Conservation (phyloP, 1,284 basidiomycete genomes). For the Bjerkandera adusta region DNA sequence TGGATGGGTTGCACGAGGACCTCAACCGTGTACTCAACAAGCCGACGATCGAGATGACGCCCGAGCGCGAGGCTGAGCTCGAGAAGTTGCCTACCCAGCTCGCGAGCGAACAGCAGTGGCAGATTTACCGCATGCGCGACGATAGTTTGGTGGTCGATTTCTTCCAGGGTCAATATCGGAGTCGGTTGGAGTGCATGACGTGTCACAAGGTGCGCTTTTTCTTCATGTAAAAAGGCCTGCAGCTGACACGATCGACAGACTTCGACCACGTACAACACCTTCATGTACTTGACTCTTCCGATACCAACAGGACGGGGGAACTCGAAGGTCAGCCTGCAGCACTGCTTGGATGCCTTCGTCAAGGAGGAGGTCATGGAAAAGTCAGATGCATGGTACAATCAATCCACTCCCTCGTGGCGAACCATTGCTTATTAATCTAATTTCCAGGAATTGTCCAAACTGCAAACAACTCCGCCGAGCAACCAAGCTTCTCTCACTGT, state of each 20-base stretch:
- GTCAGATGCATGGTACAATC: slow-evolving; percentile 87
- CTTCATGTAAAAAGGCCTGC: neutral
- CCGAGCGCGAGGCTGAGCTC: slow-evolving; percentile 84
- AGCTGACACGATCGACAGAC: slow-evolving; percentile 55
- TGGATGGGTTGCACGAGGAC: slow-evolving; percentile 97
- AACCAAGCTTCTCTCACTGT: slow-evolving; percentile 82
- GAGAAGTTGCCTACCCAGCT: slow-evolving; percentile 86
- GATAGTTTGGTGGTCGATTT: slow-evolving; percentile 95
- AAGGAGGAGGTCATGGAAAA: slow-evolving; percentile 90
- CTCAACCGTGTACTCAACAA: slow-evolving; percentile 86
- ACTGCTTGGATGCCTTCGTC: slow-evolving; percentile 91
- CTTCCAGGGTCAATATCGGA: slow-evolving; percentile 97
- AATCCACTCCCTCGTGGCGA: neutral
- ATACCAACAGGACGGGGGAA: slow-evolving; percentile 68
- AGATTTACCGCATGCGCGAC: slow-evolving; percentile 86
- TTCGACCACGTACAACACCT: slow-evolving; percentile 96
- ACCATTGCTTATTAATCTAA: neutral
- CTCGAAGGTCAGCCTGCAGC: slow-evolving; percentile 71
- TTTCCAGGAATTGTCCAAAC: slow-evolving; percentile 81
- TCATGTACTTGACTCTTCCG: slow-evolving; percentile 94
- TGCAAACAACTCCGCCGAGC: slow-evolving; percentile 88
- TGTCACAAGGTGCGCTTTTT: slow-evolving; percentile 73
- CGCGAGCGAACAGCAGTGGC: slow-evolving; percentile 94
- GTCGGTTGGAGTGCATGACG: slow-evolving; percentile 86
- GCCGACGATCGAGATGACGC: slow-evolving; percentile 71